These are phyloP conservation scores for Talaromyces borbonicus DNA, from an alignment of 495 filamentous ascomycete species.

Conservation along the genomic window DNA sequence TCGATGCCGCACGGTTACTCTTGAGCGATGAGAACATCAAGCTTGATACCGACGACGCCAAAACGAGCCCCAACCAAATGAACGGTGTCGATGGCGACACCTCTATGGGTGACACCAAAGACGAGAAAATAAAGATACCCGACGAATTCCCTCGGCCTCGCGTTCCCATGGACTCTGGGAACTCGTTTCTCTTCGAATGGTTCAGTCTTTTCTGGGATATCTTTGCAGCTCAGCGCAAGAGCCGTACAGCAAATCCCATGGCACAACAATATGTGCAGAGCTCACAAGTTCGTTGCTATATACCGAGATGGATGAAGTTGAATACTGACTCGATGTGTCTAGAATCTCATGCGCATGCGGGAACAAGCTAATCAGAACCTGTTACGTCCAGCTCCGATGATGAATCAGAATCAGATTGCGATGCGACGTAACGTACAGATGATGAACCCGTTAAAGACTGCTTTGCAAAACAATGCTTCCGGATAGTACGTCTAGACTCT, in stretches of 20 bases:
- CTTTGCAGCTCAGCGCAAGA: constrained; percentile 63
- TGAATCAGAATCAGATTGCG: constrained; percentile 53
- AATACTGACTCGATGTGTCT: constrained; percentile 10
- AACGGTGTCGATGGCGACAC: constrained; percentile 72
- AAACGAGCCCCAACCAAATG: constrained; percentile 44
- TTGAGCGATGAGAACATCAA: constrained; percentile 40
- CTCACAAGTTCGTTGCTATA: constrained; percentile 55
- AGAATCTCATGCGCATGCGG: constrained; percentile 33
- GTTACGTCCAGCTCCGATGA: constrained; percentile 59
- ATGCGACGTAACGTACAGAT: constrained; percentile 39
- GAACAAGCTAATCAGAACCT: constrained; percentile 54
- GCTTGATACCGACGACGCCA: constrained; percentile 49
- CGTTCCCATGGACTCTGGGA: constrained; percentile 48
- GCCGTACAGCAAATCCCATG: constrained; percentile 41
- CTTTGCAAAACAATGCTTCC: constrained; percentile 60
- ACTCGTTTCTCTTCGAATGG: constrained; percentile 88
- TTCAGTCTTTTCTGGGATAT: constrained; percentile 97
- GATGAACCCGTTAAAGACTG: constrained; percentile 55
- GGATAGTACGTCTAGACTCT: constrained; percentile 21
- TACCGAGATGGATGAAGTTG: background rate
- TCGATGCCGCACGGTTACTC: constrained; percentile 66
- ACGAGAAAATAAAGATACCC: constrained; percentile 61
- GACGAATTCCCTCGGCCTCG: constrained; percentile 71
- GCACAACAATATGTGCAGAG: constrained; percentile 59
- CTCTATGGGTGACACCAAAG: constrained; percentile 77